Percentiles rank a stretch among this genome's conserved stretches.
Conservation (phyloP, 768 basidiomycete genomes). For the Tricholoma sp. region DNA sequence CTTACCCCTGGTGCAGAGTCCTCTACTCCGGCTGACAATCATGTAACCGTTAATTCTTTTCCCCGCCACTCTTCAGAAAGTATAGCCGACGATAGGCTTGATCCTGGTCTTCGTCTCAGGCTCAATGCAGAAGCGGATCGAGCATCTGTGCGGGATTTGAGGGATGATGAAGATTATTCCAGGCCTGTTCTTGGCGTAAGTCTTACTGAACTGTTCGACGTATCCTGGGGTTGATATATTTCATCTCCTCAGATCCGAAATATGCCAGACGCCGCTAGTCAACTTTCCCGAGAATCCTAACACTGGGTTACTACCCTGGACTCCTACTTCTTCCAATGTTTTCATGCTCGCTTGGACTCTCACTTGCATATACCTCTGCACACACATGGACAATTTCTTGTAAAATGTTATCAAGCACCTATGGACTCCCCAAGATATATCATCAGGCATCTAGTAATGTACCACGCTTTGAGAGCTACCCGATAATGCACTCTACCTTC, state of each 20-base stretch:
- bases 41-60: slow-evolving; percentile 18
- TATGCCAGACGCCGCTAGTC: slow-evolving; percentile 39
- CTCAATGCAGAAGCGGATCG: slow-evolving; percentile 23
- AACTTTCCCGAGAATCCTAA: slow-evolving; percentile 23
- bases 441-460: background rate
- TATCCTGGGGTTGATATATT: background rate
- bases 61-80: slow-evolving; percentile 32
- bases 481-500: background rate
- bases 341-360: background rate
- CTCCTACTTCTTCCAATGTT: background rate
- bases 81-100: slow-evolving; percentile 36
- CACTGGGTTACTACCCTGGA: background rate
- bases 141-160: slow-evolving; percentile 26
- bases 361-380: background rate
- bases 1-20: slow-evolving; percentile 8
- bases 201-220: slow-evolving; percentile 4
- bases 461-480: slow-evolving; percentile 1
- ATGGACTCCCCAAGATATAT: background rate
- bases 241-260: slow-evolving; percentile 46
- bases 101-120: slow-evolving; percentile 38
- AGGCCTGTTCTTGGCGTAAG: slow-evolving; percentile 51
- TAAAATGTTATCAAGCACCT: background rate
- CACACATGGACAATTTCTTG: background rate
- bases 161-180: slow-evolving; percentile 54
- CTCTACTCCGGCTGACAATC: slow-evolving; percentile 9